A percentile compares a stretch with the other conserved stretches of the same genome.
Evolutionary conservation across 1,284 basidiomycete species (phyloP).

Genomic region (Heimioporus punctisporus): DNA sequence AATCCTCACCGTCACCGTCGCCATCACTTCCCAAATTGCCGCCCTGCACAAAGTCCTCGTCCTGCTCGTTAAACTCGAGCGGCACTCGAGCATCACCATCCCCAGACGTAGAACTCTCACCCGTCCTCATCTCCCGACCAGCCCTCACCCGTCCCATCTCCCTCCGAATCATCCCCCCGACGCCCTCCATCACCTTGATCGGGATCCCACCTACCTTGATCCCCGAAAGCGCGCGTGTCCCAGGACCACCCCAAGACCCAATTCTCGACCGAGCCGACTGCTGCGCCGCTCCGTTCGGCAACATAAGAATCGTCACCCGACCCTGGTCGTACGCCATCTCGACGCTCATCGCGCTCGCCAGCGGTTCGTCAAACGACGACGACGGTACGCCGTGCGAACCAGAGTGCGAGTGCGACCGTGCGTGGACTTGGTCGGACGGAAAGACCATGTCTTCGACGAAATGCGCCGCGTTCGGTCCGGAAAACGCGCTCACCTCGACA

Average conservation of each 20-base stretch:
- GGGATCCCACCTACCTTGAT: slow-evolving; percentile 46
- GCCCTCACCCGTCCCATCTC: slow-evolving; percentile 51
- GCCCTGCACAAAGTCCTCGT: slow-evolving; percentile 54
- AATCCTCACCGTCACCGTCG: slow-evolving; percentile 43
- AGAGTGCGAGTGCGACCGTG: slow-evolving; percentile 4
- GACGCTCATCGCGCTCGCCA: slow-evolving; percentile 72
- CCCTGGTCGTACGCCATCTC: slow-evolving; percentile 58
- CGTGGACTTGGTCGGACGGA: slow-evolving; percentile 33
- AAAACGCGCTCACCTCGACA: slow-evolving; percentile 65
- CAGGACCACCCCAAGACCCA: slow-evolving; percentile 13
- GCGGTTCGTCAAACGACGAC: slow-evolving; percentile 75
- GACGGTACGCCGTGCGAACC: too few species aligned
- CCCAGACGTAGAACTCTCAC: too few species aligned
- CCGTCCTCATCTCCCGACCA: too few species aligned
- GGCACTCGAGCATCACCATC: slow-evolving; percentile 38
- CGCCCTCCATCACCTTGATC: slow-evolving; percentile 58
- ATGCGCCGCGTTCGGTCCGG: slow-evolving; percentile 38
- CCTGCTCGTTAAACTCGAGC: slow-evolving; percentile 73
- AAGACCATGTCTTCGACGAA: slow-evolving; percentile 58
- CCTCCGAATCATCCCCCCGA: slow-evolving; percentile 59
- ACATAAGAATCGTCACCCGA: slow-evolving; percentile 62
- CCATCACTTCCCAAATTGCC: slow-evolving; percentile 34
- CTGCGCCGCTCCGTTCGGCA: slow-evolving; percentile 57
- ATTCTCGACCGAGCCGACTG: slow-evolving; percentile 12
- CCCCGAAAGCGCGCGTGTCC: slow-evolving; percentile 21